Evolutionary conservation across 495 filamentous ascomycete species (phyloP).

Genomic region (Penicillium steckii): DNA sequence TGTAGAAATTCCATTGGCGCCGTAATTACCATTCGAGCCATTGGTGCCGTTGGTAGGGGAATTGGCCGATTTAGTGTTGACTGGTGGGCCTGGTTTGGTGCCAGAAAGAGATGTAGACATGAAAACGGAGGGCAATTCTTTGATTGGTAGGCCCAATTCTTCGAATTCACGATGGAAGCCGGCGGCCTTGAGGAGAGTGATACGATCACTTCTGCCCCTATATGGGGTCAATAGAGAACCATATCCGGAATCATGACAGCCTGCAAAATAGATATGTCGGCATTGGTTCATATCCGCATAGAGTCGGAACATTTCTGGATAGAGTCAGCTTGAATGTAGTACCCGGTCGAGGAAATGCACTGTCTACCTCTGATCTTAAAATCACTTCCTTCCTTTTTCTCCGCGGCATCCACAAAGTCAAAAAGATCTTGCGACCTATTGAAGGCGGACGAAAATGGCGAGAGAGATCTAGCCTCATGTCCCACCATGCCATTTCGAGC

Average conservation of each 20-base stretch:
- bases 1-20: no score
- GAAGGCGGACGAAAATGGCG: constrained; percentile 57
- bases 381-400: constrained; percentile 60
- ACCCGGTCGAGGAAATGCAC: no score
- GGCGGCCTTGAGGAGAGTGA: constrained; percentile 53
- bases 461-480: constrained; percentile 50
- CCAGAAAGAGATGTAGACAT: constrained; percentile 30
- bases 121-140: constrained; percentile 46
- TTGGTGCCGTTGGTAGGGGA: constrained; percentile 10
- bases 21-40: not conserved
- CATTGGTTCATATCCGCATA: constrained; percentile 61
- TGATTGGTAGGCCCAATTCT: constrained; percentile 35
- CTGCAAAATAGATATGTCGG: constrained; percentile 65
- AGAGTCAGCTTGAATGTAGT: not conserved
- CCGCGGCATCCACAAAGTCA: constrained; percentile 61
- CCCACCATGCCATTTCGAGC: constrained; percentile 48
- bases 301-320: constrained; percentile 53
- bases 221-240: constrained; percentile 54
- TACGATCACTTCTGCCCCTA: constrained; percentile 39
- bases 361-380: constrained; percentile 61
- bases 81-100: constrained; percentile 13
- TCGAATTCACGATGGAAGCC: constrained; percentile 38
- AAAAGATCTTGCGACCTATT: constrained; percentile 57
- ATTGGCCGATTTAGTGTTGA: constrained; percentile 6
- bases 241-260: constrained; percentile 63